Evolutionary conservation across 1,284 basidiomycete species (phyloP).

Genomic region (Paramarasmius palmivorus): DNA sequence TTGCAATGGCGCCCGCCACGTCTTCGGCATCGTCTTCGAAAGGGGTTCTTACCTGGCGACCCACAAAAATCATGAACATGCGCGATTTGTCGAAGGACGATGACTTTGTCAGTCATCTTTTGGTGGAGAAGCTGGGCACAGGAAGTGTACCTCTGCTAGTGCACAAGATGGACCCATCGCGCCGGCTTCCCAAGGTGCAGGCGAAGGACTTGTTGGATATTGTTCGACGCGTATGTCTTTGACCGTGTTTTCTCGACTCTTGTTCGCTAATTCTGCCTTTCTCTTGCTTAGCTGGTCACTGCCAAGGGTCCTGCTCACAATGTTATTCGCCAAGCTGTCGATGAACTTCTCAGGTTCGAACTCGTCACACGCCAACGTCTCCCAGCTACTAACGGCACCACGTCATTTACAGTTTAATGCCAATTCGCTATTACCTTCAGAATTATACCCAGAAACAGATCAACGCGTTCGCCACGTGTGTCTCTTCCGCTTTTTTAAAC

Average conservation of each 20-base stretch:
- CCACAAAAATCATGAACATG: constrained; percentile 85
- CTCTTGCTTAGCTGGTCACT: constrained; percentile 52
- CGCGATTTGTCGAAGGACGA: constrained; percentile 83
- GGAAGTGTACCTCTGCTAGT: constrained; percentile 73
- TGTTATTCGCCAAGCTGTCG: constrained; percentile 66
- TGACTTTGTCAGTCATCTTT: constrained; percentile 82
- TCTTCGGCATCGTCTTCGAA: constrained; percentile 28
- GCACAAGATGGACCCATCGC: constrained; percentile 81
- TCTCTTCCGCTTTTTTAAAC: constrained; percentile 25
- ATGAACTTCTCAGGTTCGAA: constrained; percentile 66
- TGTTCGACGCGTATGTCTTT: constrained; percentile 70
- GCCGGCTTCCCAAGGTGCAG: constrained; percentile 72
- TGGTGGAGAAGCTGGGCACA: constrained; percentile 83
- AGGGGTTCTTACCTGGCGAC: constrained; percentile 57
- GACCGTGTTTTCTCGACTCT: constrained; percentile 24
- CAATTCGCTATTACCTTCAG: constrained; percentile 74
- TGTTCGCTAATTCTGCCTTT: constrained; percentile 25
- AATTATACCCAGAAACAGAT: constrained; percentile 76
- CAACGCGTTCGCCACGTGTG: constrained; percentile 85
- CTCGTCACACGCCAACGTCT: background rate
- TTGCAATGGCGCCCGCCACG: constrained; percentile 36
- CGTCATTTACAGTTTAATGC: constrained; percentile 50
- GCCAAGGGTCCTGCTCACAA: constrained; percentile 53
- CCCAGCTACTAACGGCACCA: constrained; percentile 14
- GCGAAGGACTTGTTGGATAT: constrained; percentile 63